phyloP scores from a whole-genome alignment of 495 filamentous ascomycete species.

The Penicillium desertorum region DNA sequence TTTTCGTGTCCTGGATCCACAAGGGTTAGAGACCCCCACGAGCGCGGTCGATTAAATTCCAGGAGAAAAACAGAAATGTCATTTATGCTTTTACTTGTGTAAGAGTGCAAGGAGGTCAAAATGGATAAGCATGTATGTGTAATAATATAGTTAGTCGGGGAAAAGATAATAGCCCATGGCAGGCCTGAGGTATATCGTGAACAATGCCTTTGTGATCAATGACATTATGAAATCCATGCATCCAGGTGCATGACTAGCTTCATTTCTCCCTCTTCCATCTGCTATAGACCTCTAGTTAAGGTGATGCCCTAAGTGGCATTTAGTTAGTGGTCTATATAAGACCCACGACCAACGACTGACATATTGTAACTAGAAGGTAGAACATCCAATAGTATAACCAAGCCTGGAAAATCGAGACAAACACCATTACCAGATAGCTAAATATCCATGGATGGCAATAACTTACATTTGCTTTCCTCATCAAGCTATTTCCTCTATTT shows the following conservation, averaged over 20 bases:
- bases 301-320: neutral
- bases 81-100: neutral
- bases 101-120: neutral
- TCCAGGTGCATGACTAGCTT: neutral
- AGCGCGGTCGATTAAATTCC: neutral
- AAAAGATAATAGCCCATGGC: neutral
- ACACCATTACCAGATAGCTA: neutral
- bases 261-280: neutral
- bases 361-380: neutral
- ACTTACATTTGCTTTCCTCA: neutral
- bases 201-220: neutral
- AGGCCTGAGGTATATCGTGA: neutral
- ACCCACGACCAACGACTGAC: neutral
- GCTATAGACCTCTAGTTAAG: too few relatives aligned
- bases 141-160: neutral
- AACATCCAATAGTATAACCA: neutral
- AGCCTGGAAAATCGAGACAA: neutral
- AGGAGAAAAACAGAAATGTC: neutral
- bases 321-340: neutral
- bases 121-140: neutral
- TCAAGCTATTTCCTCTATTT: neutral
- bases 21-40: slow-evolving; percentile 3
- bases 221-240: neutral
- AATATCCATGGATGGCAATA: neutral
- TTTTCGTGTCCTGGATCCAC: slow-evolving; percentile 11